Percentiles rank a stretch among this genome's conserved stretches.
These are phyloP conservation scores for Aechmea fasciata DNA, from an alignment of 176 grass and related monocot species.

Conservation along the genomic window DNA sequence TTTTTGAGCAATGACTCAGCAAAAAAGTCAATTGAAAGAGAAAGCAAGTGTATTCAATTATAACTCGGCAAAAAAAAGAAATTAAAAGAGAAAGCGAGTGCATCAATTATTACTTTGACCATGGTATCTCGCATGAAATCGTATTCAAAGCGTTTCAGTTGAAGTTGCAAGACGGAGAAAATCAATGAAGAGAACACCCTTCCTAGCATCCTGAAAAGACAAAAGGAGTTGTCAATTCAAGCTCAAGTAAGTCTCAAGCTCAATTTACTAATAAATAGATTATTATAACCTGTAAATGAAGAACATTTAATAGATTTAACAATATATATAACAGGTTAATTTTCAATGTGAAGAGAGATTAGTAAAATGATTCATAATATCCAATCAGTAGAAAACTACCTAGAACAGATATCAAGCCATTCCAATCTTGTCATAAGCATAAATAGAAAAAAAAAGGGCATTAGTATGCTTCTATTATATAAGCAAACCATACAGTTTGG, in stretches of 20 bases:
- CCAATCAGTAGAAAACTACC: no score
- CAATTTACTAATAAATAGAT: background rate
- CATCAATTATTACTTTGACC: constrained; percentile 41
- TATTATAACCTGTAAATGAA: background rate
- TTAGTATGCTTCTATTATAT: no score
- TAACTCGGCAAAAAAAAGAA: constrained; percentile 12
- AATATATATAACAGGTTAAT: background rate
- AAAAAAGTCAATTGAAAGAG: background rate
- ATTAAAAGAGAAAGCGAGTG: constrained; percentile 9
- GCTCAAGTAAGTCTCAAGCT: background rate
- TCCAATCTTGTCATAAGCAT: no score
- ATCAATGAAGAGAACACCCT: constrained; percentile 84
- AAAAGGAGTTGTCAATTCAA: background rate
- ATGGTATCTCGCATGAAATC: constrained; percentile 83
- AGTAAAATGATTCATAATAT: background rate
- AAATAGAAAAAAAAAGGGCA: no score
- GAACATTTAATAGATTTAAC: background rate
- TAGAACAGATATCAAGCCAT: no score
- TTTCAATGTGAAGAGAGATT: background rate
- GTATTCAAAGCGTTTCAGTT: constrained; percentile 86
- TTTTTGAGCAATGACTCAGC: background rate
- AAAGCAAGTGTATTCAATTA: background rate
- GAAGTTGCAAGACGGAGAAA: constrained; percentile 93
- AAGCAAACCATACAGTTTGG: no score
- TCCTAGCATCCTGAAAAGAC: constrained; percentile 71